These are phyloP conservation scores for Phytophthora parvispora DNA, from an alignment of 352 stramenopile species.

Conservation along the genomic window DNA sequence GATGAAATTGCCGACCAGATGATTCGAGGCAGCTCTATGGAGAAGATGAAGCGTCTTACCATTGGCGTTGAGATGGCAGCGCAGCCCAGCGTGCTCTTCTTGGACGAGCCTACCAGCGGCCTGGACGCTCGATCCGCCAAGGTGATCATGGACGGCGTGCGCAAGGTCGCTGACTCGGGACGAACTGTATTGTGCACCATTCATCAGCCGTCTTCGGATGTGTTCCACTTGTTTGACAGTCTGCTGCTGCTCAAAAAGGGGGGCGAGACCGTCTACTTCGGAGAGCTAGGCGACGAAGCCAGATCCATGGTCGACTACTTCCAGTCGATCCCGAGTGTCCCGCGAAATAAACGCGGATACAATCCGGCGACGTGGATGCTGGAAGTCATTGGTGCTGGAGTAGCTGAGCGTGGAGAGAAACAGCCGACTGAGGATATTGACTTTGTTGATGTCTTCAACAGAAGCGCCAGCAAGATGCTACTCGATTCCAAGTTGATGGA, in stretches of 20 bases:
- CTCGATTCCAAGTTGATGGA: conserved; percentile 33
- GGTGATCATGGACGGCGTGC: conserved; percentile 72
- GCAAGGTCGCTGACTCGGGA: conserved; percentile 84
- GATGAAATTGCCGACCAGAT: conserved; percentile 32
- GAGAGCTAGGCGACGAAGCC: conserved; percentile 41
- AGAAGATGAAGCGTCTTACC: conserved; percentile 49
- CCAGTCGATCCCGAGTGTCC: conserved; percentile 67
- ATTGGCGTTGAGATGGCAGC: conserved; percentile 92
- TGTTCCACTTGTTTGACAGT: conserved; percentile 92
- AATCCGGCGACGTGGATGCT: conserved; percentile 79
- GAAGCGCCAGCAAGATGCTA: conserved; percentile 30
- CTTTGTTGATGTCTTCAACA: conserved; percentile 45
- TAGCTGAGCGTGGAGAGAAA: conserved; percentile 47
- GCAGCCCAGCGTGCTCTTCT: conserved; percentile 82
- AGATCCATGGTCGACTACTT: conserved; percentile 60
- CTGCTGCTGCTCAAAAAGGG: conserved; percentile 85
- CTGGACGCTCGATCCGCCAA: conserved; percentile 53
- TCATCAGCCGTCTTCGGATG: conserved; percentile 90
- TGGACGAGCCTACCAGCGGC: conserved; percentile 67
- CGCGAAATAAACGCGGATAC: conserved; percentile 66
- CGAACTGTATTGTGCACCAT: conserved; percentile 92
- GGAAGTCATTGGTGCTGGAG: conserved; percentile 67
- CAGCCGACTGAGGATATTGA: conserved; percentile 18
- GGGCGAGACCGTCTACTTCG: conserved; percentile 69
- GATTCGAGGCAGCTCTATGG: conserved; percentile 31